Base-by-base conservation (phyloP, 2,329 filamentous ascomycete species). In the Fusarium nurragi region DNA sequence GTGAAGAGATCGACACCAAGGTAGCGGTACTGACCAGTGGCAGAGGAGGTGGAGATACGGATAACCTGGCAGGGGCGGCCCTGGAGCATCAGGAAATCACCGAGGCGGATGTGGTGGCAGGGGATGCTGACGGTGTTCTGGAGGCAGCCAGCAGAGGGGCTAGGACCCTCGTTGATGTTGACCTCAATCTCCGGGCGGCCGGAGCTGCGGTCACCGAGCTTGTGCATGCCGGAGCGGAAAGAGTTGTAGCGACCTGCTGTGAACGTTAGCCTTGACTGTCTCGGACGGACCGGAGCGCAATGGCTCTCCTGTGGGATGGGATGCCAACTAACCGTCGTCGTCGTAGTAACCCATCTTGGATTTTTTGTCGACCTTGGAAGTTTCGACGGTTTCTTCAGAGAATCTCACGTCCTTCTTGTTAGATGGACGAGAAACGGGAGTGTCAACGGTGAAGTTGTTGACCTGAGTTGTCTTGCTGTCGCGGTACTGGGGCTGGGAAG, bases 1-100 rank as follows among this genome's bases (percentile, higher is more conserved):
- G 94, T 97, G 92, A 99, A 99, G 77, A 99, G 91, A 82, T 99
- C 95, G 73, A 99, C 95, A 88, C 95, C 95, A 68, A 99, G 92
- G 88, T 98, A 99, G 79, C 95, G 92, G 90, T 99, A 94, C 88
- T 99, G 95, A 80, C 95, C 95, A 65, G 95, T 99, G 85, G 97
- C 94, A 72, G 92, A 87, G 57, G 94, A 98, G 82, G 94, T 97
- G 72, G 93, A 97, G 90, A 99, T 97, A 80, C 94, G 94, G 86
- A 99, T 99, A 81, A 99, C 94, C 88, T 99, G 95, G 91, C 93
- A 98, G 76, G 95, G 94, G 74, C 95, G 94, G 80, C 94, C 94
- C 88, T 99, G 95, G 72, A 99, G 93, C 85, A 98, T 96, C 83
- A 99, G 83, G 83, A 99, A 92, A 83, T 99, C 95, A 81, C 95